Evolutionary conservation across 2,329 filamentous ascomycete genomes (phyloP).

Genomic region (Monosporascus sp.): DNA sequence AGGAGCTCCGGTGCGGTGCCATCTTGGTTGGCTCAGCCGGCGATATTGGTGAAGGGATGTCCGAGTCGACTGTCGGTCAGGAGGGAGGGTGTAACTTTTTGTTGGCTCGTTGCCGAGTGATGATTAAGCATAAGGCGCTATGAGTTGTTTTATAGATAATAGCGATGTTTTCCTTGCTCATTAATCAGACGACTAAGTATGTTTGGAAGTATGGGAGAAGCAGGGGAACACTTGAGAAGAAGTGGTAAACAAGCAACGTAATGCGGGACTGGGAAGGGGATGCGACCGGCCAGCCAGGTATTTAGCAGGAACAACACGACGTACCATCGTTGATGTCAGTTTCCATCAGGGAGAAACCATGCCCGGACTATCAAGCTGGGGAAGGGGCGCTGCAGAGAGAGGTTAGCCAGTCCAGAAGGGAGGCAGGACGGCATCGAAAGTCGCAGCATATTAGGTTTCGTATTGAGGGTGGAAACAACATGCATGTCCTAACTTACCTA

Average conservation of each 20-base stretch:
- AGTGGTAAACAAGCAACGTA: background rate
- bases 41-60: background rate
- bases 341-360: slow-evolving; percentile 3
- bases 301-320: background rate
- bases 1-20: background rate
- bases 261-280: too few relatives aligned
- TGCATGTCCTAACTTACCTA: too few relatives aligned
- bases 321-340: background rate
- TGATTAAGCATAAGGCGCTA: too few relatives aligned
- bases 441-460: too few relatives aligned
- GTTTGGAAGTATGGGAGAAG: background rate
- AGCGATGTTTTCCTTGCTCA: too few relatives aligned
- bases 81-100: background rate
- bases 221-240: background rate
- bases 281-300: too few relatives aligned
- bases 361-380: slow-evolving; percentile 8
- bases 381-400: slow-evolving; percentile 5
- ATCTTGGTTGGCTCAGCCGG: background rate
- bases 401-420: background rate
- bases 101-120: background rate
- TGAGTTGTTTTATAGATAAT: too few relatives aligned
- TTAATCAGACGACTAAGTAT: background rate
- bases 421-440: too few relatives aligned
- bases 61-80: background rate
- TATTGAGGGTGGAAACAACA: too few relatives aligned